Evolutionary conservation across 345 rosid genomes (phyloP).

Genomic region (Zanthoxylum bungeanum): DNA sequence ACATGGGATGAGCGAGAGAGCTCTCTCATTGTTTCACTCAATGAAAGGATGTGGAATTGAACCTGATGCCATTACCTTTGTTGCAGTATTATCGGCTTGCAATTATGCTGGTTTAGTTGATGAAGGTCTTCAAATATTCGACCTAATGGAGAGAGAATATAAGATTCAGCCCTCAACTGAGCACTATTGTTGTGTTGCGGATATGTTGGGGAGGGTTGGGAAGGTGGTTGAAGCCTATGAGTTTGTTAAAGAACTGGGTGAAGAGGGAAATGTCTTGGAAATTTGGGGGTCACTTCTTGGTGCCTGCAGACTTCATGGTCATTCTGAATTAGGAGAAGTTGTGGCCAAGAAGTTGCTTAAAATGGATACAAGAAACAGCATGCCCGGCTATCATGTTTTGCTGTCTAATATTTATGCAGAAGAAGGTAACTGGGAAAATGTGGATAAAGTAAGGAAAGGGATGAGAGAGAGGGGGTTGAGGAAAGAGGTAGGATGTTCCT

Average conservation of each 20-base stretch:
- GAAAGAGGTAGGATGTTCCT: constrained; percentile 78
- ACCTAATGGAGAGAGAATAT: constrained; percentile 54
- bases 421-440: constrained; percentile 69
- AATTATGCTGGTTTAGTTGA: constrained; percentile 74
- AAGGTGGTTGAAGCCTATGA: constrained; percentile 75
- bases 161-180: constrained; percentile 58
- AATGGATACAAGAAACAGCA: constrained; percentile 35
- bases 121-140: constrained; percentile 69
- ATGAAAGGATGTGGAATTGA: constrained; percentile 46
- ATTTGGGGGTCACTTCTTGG: constrained; percentile 89
- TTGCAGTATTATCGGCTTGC: constrained; percentile 82
- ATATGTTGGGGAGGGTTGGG: constrained; percentile 89
- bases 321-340: constrained; percentile 58
- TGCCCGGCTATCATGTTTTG: constrained; percentile 71
- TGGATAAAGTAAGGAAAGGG: constrained; percentile 64
- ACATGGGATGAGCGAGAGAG: constrained; percentile 76
- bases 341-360: constrained; percentile 54
- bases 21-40: constrained; percentile 69
- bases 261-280: constrained; percentile 59
- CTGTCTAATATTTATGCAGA: constrained; percentile 86
- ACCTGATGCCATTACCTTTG: constrained; percentile 74
- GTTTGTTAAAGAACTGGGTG: constrained; percentile 65
- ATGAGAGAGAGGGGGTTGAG: constrained; percentile 68
- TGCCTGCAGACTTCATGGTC: constrained; percentile 69
- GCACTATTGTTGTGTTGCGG: constrained; percentile 79